Evolutionary conservation across 225 moss, liverwort and hornwort genomes (phyloP).

Genomic region (Straminergon stramineum): DNA sequence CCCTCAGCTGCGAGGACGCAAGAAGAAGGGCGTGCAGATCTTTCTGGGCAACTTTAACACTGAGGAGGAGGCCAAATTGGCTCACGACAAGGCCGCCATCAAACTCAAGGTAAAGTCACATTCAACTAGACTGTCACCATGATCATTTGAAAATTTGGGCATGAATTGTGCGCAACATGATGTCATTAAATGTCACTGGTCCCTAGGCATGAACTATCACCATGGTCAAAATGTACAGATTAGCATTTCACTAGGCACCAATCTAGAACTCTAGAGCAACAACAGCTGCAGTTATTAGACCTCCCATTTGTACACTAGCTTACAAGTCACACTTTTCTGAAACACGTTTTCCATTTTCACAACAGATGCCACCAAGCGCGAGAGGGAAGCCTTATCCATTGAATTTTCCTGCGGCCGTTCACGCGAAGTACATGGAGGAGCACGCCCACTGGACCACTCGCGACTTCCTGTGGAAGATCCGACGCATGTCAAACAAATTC

Average conservation of each 20-base stretch:
- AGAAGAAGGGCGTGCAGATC: background rate
- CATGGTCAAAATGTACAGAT: background rate
- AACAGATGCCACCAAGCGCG: background rate
- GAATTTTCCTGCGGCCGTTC: background rate
- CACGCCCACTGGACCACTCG: background rate
- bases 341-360: background rate
- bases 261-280: too few relatives aligned
- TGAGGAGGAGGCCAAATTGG: background rate
- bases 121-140: too few relatives aligned
- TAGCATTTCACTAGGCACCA: too few relatives aligned
- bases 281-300: too few relatives aligned
- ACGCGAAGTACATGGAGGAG: background rate
- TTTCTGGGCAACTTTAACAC: background rate
- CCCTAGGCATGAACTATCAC: background rate
- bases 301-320: too few relatives aligned
- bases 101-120: background rate
- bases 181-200: too few relatives aligned
- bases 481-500: background rate
- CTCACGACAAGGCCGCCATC: slow-evolving; percentile 7
- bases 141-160: too few relatives aligned
- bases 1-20: background rate
- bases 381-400: background rate
- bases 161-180: too few relatives aligned
- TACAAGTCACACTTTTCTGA: background rate
- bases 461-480: slow-evolving; percentile 11